phyloP scores from a whole-genome alignment of 192 early-diverging fungal species.

The Rhizophagus sp. region DNA sequence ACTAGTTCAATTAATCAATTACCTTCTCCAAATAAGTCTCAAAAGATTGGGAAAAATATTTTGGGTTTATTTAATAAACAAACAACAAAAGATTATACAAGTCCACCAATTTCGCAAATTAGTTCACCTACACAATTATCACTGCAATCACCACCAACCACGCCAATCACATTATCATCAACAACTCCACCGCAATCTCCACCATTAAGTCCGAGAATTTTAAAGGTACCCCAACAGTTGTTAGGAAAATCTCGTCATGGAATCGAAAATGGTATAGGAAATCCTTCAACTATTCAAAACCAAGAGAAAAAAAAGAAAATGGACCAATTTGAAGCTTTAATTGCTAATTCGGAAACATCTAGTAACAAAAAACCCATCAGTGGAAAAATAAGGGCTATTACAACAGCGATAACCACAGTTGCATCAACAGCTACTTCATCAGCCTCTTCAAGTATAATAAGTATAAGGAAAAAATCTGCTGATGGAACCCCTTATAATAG shows the following conservation, averaged over 20 bases:
- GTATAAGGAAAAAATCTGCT: not conserved
- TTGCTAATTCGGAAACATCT: not conserved
- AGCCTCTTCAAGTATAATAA: not conserved
- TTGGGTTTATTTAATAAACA: slow-evolving; percentile 29
- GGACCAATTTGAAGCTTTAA: slow-evolving; percentile 22
- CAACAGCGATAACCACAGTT: not conserved
- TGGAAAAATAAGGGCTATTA: slow-evolving; percentile 10
- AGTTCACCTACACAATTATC: not conserved
- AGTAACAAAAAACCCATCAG: slow-evolving; percentile 1
- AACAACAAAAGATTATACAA: not conserved
- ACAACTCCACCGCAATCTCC: slow-evolving; percentile 28
- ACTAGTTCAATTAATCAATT: not conserved
- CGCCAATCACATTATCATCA: not conserved
- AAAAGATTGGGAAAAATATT: slow-evolving; percentile 3
- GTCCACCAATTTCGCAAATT: not conserved
- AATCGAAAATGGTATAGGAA: not conserved
- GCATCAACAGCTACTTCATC: not conserved
- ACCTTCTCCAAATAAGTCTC: not conserved
- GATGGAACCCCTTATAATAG: not conserved
- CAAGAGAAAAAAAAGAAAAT: slow-evolving; percentile 25
- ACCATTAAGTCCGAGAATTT: slow-evolving; percentile 10
- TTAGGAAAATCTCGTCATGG: not conserved
- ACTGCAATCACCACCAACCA: not conserved
- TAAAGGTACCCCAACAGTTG: not conserved
- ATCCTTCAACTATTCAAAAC: not conserved